Evolutionary conservation across 164 flowering plant genomes (phyloP).

Genomic region (Echeveria elegans): DNA sequence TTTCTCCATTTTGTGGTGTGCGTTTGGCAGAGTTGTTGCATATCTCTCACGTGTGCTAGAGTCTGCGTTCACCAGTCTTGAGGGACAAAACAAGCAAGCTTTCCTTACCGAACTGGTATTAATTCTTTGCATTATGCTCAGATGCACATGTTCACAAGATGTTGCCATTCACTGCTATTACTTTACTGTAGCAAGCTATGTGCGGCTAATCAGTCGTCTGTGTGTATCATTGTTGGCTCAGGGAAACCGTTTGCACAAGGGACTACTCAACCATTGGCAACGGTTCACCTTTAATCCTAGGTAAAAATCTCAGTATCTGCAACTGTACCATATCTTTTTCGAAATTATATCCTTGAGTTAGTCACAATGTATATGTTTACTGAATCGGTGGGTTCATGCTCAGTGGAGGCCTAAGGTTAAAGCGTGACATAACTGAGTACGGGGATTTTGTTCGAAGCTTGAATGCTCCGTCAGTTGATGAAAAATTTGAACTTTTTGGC

Average conservation of each 20-base stretch:
- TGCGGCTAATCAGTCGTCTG: not conserved
- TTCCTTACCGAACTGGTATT: slow-evolving; percentile 92
- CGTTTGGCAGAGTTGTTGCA: slow-evolving; percentile 71
- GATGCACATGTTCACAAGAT: slow-evolving; percentile 5
- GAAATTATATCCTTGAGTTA: not conserved
- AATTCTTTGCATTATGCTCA: slow-evolving; percentile 3
- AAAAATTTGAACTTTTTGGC: slow-evolving; percentile 86
- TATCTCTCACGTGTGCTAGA: slow-evolving; percentile 97
- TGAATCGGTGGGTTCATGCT: too few relatives aligned
- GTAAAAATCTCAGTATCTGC: slow-evolving; percentile 22
- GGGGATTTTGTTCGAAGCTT: slow-evolving; percentile 94
- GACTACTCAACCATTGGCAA: slow-evolving; percentile 89
- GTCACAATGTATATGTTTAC: not conserved
- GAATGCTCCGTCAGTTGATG: slow-evolving; percentile 93
- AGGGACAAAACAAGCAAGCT: slow-evolving; percentile 95
- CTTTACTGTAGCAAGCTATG: not conserved
- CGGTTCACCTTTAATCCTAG: slow-evolving; percentile 97
- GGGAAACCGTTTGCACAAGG: slow-evolving; percentile 93
- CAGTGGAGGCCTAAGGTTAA: slow-evolving; percentile 91
- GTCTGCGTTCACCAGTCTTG: slow-evolving; percentile 87
- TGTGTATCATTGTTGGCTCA: slow-evolving; percentile 14
- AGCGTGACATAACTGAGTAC: slow-evolving; percentile 96
- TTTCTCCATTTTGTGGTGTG: not conserved
- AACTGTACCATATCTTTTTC: not conserved
- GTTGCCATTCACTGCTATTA: not conserved